These are phyloP conservation scores for Marsdenia floribunda DNA, from an alignment of 257 asterid genomes.

Conservation along the genomic window DNA sequence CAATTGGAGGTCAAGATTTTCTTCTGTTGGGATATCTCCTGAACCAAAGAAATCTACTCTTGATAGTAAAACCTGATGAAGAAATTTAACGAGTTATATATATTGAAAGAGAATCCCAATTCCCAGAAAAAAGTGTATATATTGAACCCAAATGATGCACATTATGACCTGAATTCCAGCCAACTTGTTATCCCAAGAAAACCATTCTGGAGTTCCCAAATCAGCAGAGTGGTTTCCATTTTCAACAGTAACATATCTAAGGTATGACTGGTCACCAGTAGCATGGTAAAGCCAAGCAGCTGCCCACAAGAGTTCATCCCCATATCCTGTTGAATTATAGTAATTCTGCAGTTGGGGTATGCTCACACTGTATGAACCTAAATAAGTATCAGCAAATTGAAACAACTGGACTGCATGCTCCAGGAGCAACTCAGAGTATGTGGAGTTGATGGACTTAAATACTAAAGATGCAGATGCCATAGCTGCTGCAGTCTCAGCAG, in stretches of 20 bases:
- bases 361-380: slow-evolving; percentile 45
- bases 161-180: slow-evolving; percentile 49
- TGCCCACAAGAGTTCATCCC: slow-evolving; percentile 73
- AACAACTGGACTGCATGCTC: slow-evolving; percentile 48
- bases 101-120: neutral
- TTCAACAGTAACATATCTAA: slow-evolving; percentile 29
- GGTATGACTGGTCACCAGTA: slow-evolving; percentile 35
- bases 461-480: slow-evolving; percentile 66
- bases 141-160: neutral
- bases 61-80: slow-evolving; percentile 48
- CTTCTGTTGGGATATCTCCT: slow-evolving; percentile 28
- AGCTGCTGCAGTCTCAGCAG: slow-evolving; percentile 82
- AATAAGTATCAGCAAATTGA: slow-evolving; percentile 47
- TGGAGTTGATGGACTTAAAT: slow-evolving; percentile 28
- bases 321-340: slow-evolving; percentile 58
- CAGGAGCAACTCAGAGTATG: slow-evolving; percentile 42
- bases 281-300: slow-evolving; percentile 76
- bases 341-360: slow-evolving; percentile 39
- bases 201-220: slow-evolving; percentile 54
- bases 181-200: slow-evolving; percentile 59
- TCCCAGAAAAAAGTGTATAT: neutral
- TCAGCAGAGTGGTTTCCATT: slow-evolving; percentile 42
- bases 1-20: slow-evolving; percentile 45
- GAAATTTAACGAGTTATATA: neutral
- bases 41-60: slow-evolving; percentile 51